These are phyloP conservation scores for Hanseniaspora clermontiae DNA, from an alignment of 805 yeast species.

Conservation along the genomic window DNA sequence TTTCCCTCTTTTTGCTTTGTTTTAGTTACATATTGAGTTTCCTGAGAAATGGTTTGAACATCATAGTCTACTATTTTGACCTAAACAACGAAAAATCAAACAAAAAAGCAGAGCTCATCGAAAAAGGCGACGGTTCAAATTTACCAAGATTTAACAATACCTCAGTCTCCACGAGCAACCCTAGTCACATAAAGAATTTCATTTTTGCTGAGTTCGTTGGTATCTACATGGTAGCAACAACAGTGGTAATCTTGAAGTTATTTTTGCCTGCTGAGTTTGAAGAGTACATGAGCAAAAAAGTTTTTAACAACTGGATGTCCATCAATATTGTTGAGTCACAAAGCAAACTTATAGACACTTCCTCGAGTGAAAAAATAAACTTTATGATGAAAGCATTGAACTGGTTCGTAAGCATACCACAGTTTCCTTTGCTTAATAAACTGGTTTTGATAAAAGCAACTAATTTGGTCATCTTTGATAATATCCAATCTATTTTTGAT, in stretches of 20 bases:
- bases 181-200: conserved; percentile 11
- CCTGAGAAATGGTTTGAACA: conserved; percentile 6
- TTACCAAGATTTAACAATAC: background rate
- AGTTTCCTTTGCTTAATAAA: conserved; percentile 8
- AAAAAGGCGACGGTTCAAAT: background rate
- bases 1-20: conserved; percentile 6
- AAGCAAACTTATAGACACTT: conserved; percentile 1
- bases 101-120: background rate
- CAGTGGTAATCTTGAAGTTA: conserved; percentile 3
- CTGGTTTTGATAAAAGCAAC: background rate
- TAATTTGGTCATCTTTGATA: background rate
- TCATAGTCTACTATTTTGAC: conserved; percentile 1
- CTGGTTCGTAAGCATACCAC: background rate
- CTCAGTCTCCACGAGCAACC: background rate
- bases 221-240: conserved; percentile 8
- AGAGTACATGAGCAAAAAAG: background rate
- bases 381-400: background rate
- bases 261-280: conserved; percentile 9
- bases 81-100: background rate
- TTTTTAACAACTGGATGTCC: conserved; percentile 3
- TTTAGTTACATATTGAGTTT: conserved; percentile 11
- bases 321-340: background rate
- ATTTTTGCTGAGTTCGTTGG: conserved; percentile 10
- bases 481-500: conserved; percentile 6
- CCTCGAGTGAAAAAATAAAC: background rate